Evolutionary conservation across 1,284 basidiomycete genomes (phyloP), one percentile per base, ranked within the genome.

Genomic region (Inonotus obliquus): DNA sequence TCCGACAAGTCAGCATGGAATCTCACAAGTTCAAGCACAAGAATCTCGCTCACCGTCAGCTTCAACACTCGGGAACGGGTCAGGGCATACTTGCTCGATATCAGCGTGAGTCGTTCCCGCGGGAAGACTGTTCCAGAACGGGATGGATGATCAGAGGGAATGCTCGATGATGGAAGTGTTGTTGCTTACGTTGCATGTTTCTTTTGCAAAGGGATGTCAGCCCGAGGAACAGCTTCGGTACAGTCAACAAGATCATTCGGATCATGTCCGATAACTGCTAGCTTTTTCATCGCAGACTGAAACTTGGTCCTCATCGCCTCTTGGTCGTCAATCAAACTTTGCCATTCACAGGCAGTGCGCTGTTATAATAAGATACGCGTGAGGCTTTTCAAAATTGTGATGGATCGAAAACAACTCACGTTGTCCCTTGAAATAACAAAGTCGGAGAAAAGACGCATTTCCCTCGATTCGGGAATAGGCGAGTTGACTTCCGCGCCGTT

Each of bases 381-480:
- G 13, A 44, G 41, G 14, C 13, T 25, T 27, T 25, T 9, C 19
- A 14, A 5, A 23, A 49, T 23, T n/a, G 23, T 25, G 10, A 49
- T 10, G 10, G 23, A 25, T 10, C 47, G 6, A 11, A 13, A 17
- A 21, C 10, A 27, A 52, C 58, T 27, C 23, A 59, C 58, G 13
- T 54, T 25, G 53, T 67, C 66, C 47, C 63, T 62, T n/a, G 66
- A 62, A 17, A 67, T 25, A 6, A 57, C 63, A 27, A 66, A 66
- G 58, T 67, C 66, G 13, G 65, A 66, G 49, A 66, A 59, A 13
- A 67, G 65, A 51, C 66, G 65, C 62, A 67, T 59, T 54, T 67
- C 66, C 19, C 65, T 63, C 10, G 48, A 47, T 14, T 49, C 53
- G 19, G 62, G 53, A 37, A 63, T 27, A 2, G 62, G 62, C 19